These are phyloP conservation scores for Pseudohalonectria lignicola DNA, from an alignment of 2,329 filamentous ascomycete species.

Conservation along the genomic window DNA sequence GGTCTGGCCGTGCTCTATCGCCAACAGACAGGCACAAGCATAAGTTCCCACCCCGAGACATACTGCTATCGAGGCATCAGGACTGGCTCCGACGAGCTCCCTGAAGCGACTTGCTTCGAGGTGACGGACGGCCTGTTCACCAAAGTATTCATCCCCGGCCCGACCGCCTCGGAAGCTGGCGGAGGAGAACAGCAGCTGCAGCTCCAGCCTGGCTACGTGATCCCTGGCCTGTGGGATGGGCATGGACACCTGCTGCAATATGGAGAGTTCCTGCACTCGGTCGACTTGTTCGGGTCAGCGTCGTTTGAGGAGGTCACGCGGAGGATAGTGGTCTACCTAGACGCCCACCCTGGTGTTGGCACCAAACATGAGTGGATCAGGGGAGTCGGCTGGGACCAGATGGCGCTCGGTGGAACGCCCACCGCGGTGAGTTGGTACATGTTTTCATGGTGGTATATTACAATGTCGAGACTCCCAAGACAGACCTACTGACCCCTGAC, in stretches of 20 bases:
- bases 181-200: slow-evolving; percentile 4
- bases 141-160: slow-evolving; percentile 27
- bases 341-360: slow-evolving; percentile 37
- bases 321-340: slow-evolving; percentile 41
- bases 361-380: slow-evolving; percentile 48
- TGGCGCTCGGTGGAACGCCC: slow-evolving; percentile 52
- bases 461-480: too few species aligned
- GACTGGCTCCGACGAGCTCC: slow-evolving; percentile 24
- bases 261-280: slow-evolving; percentile 55
- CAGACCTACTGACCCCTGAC: too few species aligned
- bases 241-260: slow-evolving; percentile 58
- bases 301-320: slow-evolving; percentile 41
- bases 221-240: slow-evolving; percentile 61
- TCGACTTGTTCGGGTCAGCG: slow-evolving; percentile 49
- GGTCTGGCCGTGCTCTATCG: too few species aligned
- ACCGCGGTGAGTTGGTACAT: slow-evolving; percentile 36
- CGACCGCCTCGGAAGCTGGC: slow-evolving; percentile 14
- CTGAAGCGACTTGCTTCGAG: slow-evolving; percentile 42
- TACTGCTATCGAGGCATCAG: slow-evolving; percentile 32
- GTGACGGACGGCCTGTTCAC: slow-evolving; percentile 40
- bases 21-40: too few species aligned
- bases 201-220: slow-evolving; percentile 37
- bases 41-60: slow-evolving; percentile 10
- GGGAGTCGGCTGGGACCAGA: slow-evolving; percentile 63
- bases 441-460: too few species aligned